A percentile compares a stretch with the other conserved stretches of the same genome.
Conservation (phyloP, 2,329 filamentous ascomycete species). For the Cucurbitaria berberidis region DNA sequence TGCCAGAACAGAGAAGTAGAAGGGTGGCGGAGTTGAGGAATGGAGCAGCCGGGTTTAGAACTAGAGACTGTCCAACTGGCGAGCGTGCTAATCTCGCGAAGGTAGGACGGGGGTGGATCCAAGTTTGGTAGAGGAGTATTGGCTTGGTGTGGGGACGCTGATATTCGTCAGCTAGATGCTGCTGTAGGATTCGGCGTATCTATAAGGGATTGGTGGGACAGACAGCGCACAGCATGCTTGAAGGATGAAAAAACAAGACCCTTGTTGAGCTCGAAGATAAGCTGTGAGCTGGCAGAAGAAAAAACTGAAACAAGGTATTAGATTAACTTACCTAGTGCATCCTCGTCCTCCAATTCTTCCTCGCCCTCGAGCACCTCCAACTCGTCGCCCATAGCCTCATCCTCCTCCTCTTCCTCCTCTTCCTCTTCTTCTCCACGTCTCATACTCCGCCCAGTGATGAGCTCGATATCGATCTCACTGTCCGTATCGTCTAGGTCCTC, state of each 20-base stretch:
- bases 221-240: not conserved
- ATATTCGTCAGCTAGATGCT: slow-evolving; percentile 4
- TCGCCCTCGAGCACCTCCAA: slow-evolving; percentile 30
- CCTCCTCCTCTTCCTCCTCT: slow-evolving; percentile 29
- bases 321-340: slow-evolving; percentile 25
- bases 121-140: slow-evolving; percentile 21
- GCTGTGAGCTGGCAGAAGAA: not conserved
- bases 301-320: not conserved
- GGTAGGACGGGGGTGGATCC: slow-evolving; percentile 51
- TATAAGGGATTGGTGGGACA: not conserved
- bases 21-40: slow-evolving; percentile 76
- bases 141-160: slow-evolving; percentile 24
- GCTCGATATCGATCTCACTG: slow-evolving; percentile 33
- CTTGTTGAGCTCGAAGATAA: not conserved
- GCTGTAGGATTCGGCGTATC: not conserved
- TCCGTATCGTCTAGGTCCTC: slow-evolving; percentile 29
- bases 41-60: slow-evolving; percentile 79
- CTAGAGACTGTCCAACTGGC: slow-evolving; percentile 84
- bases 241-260: not conserved
- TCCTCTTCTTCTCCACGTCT: slow-evolving; percentile 32
- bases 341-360: slow-evolving; percentile 59
- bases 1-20: slow-evolving; percentile 81
- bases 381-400: slow-evolving; percentile 31
- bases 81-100: slow-evolving; percentile 85
- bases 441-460: slow-evolving; percentile 3